phyloP scores from a whole-genome alignment of 2,329 filamentous ascomycete species.

The Metarhizium anisopliae region DNA sequence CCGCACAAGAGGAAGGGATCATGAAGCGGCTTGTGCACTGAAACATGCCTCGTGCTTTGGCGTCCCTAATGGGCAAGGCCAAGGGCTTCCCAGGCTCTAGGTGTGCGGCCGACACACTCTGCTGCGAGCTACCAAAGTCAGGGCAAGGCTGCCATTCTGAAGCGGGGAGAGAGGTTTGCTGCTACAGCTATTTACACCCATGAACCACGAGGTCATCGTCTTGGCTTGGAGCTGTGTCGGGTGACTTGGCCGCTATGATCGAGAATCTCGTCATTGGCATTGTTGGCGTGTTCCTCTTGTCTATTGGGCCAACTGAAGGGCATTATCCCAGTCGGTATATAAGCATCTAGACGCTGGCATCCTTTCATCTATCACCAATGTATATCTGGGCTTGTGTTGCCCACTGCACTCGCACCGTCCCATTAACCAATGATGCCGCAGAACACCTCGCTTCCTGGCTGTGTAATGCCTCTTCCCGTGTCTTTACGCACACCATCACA shows the following conservation, averaged over 20 bases:
- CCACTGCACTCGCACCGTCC: neutral
- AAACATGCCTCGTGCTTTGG: too few species aligned
- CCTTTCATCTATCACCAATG: neutral
- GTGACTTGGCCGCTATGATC: neutral
- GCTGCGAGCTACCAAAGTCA: neutral
- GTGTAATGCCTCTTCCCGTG: neutral
- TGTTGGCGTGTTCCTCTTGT: neutral
- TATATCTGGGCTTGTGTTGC: neutral
- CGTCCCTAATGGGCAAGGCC: too few species aligned
- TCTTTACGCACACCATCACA: neutral
- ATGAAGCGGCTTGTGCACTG: neutral
- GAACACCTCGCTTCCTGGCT: neutral
- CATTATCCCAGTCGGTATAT: neutral
- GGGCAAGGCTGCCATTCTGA: neutral
- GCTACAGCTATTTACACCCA: neutral
- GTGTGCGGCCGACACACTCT: too few species aligned
- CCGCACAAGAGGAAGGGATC: neutral
- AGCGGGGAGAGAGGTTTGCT: too few species aligned
- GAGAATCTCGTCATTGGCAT: neutral
- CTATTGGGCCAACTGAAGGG: neutral
- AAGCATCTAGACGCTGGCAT: neutral
- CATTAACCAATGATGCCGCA: constrained; percentile 3
- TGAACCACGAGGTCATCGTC: neutral
- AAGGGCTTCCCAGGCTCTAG: too few species aligned
- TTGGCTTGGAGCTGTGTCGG: neutral